phyloP scores from a whole-genome alignment of 805 yeast genomes.

The Myxozyma nipponensis region DNA sequence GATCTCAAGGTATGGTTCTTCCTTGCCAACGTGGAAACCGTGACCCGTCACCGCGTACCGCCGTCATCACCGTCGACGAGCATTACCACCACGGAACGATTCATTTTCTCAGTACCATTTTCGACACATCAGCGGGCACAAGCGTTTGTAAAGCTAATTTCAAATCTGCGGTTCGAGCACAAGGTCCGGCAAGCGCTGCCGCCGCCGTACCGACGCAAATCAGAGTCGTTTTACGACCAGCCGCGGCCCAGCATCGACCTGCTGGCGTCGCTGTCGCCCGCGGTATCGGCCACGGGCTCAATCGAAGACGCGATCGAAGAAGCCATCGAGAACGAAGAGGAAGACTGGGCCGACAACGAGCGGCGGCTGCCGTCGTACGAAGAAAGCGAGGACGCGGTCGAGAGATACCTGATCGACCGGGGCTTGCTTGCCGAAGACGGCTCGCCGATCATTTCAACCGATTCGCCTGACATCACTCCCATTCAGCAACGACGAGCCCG shows the following conservation, averaged over 20 bases:
- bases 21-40: slow-evolving; percentile 10
- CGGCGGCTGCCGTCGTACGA: slow-evolving; percentile 22
- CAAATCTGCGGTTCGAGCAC: slow-evolving; percentile 36
- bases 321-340: slow-evolving; percentile 24
- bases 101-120: slow-evolving; percentile 33
- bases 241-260: slow-evolving; percentile 9
- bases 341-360: slow-evolving; percentile 27
- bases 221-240: slow-evolving; percentile 21
- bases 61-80: not conserved
- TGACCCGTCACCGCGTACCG: not conserved
- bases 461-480: slow-evolving; percentile 13
- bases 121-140: slow-evolving; percentile 30
- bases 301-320: slow-evolving; percentile 19
- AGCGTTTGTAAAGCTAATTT: slow-evolving; percentile 31
- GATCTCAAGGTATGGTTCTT: slow-evolving; percentile 25
- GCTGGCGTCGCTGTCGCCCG: not conserved
- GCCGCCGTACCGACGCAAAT: slow-evolving; percentile 32
- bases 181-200: slow-evolving; percentile 34
- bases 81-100: slow-evolving; percentile 2
- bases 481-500: no score
- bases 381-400: slow-evolving; percentile 27
- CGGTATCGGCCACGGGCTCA: not conserved
- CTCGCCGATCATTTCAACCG: slow-evolving; percentile 14
- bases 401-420: slow-evolving; percentile 25
- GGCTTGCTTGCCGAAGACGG: slow-evolving; percentile 24